Percentiles rank a stretch among this genome's conserved stretches.
phyloP scores from a whole-genome alignment of 768 basidiomycete genomes.

The Lactarius sp. region DNA sequence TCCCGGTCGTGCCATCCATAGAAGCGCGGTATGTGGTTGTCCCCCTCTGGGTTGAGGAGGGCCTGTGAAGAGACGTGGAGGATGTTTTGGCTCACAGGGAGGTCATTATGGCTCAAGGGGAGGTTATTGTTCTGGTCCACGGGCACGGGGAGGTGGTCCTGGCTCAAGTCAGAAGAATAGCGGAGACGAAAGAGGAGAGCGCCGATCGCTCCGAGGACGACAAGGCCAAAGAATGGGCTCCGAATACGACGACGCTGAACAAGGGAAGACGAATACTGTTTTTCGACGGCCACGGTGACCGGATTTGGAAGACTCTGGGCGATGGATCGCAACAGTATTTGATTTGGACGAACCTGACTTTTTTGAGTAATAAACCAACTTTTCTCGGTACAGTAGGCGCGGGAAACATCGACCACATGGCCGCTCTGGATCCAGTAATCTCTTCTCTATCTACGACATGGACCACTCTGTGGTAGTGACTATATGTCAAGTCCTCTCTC shows the following conservation, averaged over 20 bases:
- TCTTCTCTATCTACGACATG: too few relatives aligned
- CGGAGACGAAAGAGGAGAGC: background rate
- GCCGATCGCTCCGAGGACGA: background rate
- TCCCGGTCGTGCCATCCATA: constrained; percentile 17
- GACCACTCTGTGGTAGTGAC: too few relatives aligned
- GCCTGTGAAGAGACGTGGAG: background rate
- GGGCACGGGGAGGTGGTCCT: too few relatives aligned
- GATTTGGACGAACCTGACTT: too few relatives aligned
- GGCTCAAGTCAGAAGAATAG: background rate
- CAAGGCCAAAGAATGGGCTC: background rate
- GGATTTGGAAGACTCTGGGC: background rate
- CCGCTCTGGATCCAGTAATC: too few relatives aligned
- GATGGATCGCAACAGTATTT: too few relatives aligned
- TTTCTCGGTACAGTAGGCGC: too few relatives aligned
- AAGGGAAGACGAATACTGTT: background rate
- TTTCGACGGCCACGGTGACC: background rate
- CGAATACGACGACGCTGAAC: background rate
- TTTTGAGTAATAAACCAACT: too few relatives aligned
- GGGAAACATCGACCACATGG: too few relatives aligned
- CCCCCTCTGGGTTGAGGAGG: constrained; percentile 3
- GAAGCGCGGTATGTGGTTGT: constrained; percentile 9
- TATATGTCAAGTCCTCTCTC: too few relatives aligned
- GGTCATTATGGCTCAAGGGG: too few relatives aligned
- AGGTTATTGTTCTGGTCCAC: too few relatives aligned
- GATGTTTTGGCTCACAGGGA: background rate